Evolutionary conservation across 441 rosid genomes (phyloP).

Genomic region (Erodium moschatum): DNA sequence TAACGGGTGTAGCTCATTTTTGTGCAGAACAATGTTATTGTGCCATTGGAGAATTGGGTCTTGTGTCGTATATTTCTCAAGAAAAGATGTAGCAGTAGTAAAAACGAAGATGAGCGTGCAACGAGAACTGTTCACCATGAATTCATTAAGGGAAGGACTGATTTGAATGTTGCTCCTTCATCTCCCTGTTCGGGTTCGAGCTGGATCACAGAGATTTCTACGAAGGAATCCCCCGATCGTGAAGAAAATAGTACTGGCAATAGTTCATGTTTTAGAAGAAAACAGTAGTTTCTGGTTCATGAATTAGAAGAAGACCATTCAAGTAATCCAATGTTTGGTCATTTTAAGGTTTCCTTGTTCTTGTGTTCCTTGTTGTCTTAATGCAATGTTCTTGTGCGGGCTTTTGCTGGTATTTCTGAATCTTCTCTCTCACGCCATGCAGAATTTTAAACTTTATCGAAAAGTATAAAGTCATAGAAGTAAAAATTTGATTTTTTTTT

Average conservation of each 20-base stretch:
- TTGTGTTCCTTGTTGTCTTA: no score
- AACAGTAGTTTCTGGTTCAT: neutral
- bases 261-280: neutral
- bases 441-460: no score
- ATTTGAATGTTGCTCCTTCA: neutral
- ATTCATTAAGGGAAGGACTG: neutral
- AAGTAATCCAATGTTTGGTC: no score
- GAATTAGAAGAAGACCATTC: no score
- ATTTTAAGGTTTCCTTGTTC: no score
- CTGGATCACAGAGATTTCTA: conserved; percentile 4
- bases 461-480: no score
- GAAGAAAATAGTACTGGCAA: neutral
- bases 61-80: neutral
- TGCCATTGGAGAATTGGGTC: conserved; percentile 3
- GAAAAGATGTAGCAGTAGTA: neutral
- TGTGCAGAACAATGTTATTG: neutral
- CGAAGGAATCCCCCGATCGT: neutral
- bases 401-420: no score
- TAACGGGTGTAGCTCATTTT: no score
- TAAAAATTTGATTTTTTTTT: neutral
- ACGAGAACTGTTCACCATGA: neutral
- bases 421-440: no score
- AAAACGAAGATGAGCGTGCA: no score
- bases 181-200: neutral
- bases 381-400: no score